Percentiles rank a stretch among this genome's conserved stretches.
These are phyloP conservation scores for Pulicaria dysenterica DNA, from an alignment of 129 eudicot species.

Conservation along the genomic window DNA sequence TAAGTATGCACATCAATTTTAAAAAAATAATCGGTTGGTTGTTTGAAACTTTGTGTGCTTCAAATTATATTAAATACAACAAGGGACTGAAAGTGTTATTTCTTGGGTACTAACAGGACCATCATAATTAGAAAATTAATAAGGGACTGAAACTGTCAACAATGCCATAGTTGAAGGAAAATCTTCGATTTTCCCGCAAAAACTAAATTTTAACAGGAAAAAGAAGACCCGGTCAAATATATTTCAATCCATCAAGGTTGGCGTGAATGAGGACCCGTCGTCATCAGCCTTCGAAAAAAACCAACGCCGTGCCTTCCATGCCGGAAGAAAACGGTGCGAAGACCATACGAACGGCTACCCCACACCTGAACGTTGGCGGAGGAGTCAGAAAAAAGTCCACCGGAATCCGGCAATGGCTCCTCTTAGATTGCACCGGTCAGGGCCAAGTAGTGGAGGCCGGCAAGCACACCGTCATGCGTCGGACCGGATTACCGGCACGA, in stretches of 20 bases:
- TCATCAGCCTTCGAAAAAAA: conserved; percentile 23
- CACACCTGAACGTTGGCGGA: conserved; percentile 24
- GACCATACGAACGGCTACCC: conserved; percentile 7
- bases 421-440: conserved; percentile 36
- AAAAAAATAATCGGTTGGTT: no score
- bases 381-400: conserved; percentile 34
- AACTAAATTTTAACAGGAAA: conserved; percentile 14
- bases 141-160: not conserved
- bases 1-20: no score
- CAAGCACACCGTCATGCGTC: conserved; percentile 27
- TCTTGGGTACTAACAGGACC: no score
- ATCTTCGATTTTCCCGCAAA: conserved; percentile 13
- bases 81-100: no score
- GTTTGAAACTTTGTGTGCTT: no score
- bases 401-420: conserved; percentile 42
- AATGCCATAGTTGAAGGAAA: not conserved
- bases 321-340: conserved; percentile 11
- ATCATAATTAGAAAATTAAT: not conserved
- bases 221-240: conserved; percentile 25
- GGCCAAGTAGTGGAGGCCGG: conserved; percentile 38
- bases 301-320: conserved; percentile 16
- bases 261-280: conserved; percentile 35
- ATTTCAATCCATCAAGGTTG: conserved; percentile 30
- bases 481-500: conserved; percentile 33
- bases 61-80: no score